Evolutionary conservation across 352 stramenopile species (phyloP), one percentile per base, ranked within the genome.

Genomic region (Aphanomyces stellatus): DNA sequence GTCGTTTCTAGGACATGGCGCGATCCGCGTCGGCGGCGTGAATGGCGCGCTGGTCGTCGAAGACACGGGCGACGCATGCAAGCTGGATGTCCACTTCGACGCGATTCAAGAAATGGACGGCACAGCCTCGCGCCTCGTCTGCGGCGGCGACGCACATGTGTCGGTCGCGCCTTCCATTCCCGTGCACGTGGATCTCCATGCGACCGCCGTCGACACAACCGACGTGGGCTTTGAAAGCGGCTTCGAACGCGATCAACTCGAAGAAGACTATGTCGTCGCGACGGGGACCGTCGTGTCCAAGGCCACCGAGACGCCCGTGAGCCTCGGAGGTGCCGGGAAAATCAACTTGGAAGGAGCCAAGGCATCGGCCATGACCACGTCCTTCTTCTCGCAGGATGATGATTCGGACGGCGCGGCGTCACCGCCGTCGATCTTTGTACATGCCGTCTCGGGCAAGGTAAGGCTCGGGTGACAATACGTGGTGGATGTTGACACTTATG

Each of bases 271-370:
- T 63, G 77, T 74, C 0, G 74, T 93, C 35, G 87, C 90, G 59
- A 88, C 76, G 0, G 85, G 82, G 2, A 53, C 19, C 5, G 13
- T 65, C 3, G 28, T 69, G 34, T 22, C 62, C 1, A 17, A 65
- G 3, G 33, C 59, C 62, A 88, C 75, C 0, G 85, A 80, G 2
- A 28, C 19, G 17, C 19, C 56, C 3, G 30, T 70, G 35, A 22
- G 59, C 1, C 13, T 66, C 3, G 30, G 51, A 15, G 34, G 42
- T 24, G 81, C 77, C 0, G 85, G 82, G 17, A 91, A 91, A 65
- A 91, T 93, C 62, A 90, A 91, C 59, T 53, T 88, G n/a, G 67
- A 74, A 11, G 81, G 72, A 51, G 82, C 82, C 48, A 93, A 90
- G 72, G 72, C 75, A 22, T 74, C 80, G 1, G 85, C 85, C 0